Evolutionary conservation across 768 basidiomycete genomes (phyloP).

Genomic region (Wakefieldia striispora): DNA sequence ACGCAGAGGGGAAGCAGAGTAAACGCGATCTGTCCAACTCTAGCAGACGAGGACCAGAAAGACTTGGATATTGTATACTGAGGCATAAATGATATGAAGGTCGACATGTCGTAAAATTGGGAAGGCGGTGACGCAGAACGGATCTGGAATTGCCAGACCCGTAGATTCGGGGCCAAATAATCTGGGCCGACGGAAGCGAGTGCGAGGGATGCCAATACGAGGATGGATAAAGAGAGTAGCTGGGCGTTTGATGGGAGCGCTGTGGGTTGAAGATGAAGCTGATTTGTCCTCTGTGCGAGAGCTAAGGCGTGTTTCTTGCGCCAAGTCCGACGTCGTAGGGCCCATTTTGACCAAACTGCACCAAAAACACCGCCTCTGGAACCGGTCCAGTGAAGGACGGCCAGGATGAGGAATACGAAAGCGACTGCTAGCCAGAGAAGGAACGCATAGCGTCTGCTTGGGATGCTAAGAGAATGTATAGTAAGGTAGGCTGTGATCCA

Average conservation of each 20-base stretch:
- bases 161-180: constrained; percentile 54
- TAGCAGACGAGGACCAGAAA: constrained; percentile 68
- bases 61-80: constrained; percentile 63
- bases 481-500: constrained; percentile 59
- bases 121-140: constrained; percentile 21
- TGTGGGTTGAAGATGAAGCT: constrained; percentile 40
- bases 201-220: constrained; percentile 43
- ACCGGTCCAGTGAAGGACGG: constrained; percentile 43
- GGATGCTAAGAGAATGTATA: constrained; percentile 51
- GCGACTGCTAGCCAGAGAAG: constrained; percentile 57
- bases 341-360: constrained; percentile 58
- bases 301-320: constrained; percentile 45
- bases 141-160: constrained; percentile 42
- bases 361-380: constrained; percentile 42
- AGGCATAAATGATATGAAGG: constrained; percentile 41
- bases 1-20: constrained; percentile 69
- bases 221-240: constrained; percentile 45
- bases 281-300: constrained; percentile 30
- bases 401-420: constrained; percentile 38
- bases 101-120: constrained; percentile 28
- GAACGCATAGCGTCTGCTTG: constrained; percentile 56
- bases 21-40: constrained; percentile 70
- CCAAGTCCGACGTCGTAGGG: constrained; percentile 57
- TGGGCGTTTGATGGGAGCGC: constrained; percentile 65
- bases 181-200: constrained; percentile 64